These are phyloP conservation scores for Amborella trichopoda DNA, from an alignment of 164 flowering plant genomes.

Conservation along the genomic window DNA sequence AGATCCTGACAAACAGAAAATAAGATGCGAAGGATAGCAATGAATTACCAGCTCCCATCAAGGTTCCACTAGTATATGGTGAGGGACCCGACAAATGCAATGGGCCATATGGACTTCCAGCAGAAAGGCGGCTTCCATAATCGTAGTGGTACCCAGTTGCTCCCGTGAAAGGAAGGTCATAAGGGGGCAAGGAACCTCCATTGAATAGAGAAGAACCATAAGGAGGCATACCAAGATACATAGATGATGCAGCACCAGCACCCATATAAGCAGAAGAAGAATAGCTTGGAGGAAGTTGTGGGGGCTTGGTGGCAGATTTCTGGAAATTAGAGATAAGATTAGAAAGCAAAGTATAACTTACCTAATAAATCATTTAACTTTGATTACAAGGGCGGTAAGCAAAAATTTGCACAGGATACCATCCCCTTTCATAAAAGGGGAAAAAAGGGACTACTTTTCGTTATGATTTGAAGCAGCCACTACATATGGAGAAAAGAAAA, in stretches of 20 bases:
- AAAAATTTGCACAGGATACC: too few relatives aligned
- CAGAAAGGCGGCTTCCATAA: conserved; percentile 60
- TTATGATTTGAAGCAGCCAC: too few relatives aligned
- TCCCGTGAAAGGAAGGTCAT: conserved; percentile 76
- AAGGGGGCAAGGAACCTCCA: conserved; percentile 65
- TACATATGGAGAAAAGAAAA: too few relatives aligned
- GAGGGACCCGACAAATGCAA: conserved; percentile 66
- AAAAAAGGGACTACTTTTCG: too few relatives aligned
- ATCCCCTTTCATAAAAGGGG: too few relatives aligned
- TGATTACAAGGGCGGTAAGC: too few relatives aligned
- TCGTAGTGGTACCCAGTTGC: conserved; percentile 82
- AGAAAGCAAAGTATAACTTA: too few relatives aligned
- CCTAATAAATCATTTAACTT: too few relatives aligned
- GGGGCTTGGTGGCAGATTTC: conserved; percentile 69
- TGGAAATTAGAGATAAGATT: too few relatives aligned
- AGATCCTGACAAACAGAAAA: neutral
- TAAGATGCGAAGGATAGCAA: neutral
- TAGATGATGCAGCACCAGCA: conserved; percentile 69
- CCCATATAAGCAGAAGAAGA: conserved; percentile 51
- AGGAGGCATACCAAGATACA: conserved; percentile 60
- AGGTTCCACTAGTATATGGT: conserved; percentile 74
- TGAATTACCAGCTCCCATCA: conserved; percentile 57
- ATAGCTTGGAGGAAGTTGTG: conserved; percentile 60
- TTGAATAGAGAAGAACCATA: conserved; percentile 77
- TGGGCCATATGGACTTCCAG: conserved; percentile 80